A percentile compares a stretch with the other conserved stretches of the same genome.
These are phyloP conservation scores for Zanthoxylum bungeanum DNA, from an alignment of 345 rosid genomes.

Conservation along the genomic window DNA sequence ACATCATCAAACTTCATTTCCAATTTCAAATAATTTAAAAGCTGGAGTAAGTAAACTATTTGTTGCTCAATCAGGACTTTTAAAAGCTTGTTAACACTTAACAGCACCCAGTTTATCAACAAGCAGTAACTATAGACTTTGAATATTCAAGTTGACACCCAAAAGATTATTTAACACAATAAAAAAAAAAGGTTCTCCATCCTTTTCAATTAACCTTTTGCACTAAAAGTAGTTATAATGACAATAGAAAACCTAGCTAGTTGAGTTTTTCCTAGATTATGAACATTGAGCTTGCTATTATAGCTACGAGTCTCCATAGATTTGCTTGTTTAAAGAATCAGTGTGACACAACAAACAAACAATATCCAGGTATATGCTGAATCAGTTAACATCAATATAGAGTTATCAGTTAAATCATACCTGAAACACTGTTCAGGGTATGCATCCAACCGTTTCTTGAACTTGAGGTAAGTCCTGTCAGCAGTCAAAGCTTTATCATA, in stretches of 20 bases:
- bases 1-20: not conserved
- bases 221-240: not conserved
- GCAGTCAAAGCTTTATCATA: slow-evolving; percentile 76
- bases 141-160: not conserved
- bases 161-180: not conserved
- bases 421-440: slow-evolving; percentile 89
- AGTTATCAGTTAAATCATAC: slow-evolving; percentile 27
- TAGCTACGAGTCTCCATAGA: not conserved
- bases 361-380: not conserved
- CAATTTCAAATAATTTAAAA: not conserved
- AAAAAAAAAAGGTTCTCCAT: not conserved
- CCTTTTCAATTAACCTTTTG: not conserved
- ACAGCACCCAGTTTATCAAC: no score
- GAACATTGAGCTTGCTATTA: not conserved
- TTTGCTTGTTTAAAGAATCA: not conserved
- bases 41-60: no score
- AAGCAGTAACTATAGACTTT: not conserved
- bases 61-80: no score
- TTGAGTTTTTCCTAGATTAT: not conserved
- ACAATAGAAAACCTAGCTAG: not conserved
- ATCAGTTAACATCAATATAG: no score
- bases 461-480: slow-evolving; percentile 89
- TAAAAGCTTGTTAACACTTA: not conserved
- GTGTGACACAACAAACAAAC: not conserved
- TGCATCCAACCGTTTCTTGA: slow-evolving; percentile 74